These are phyloP conservation scores for Plasmodium adleri DNA, from an alignment of 169 alveolate species.

Conservation along the genomic window DNA sequence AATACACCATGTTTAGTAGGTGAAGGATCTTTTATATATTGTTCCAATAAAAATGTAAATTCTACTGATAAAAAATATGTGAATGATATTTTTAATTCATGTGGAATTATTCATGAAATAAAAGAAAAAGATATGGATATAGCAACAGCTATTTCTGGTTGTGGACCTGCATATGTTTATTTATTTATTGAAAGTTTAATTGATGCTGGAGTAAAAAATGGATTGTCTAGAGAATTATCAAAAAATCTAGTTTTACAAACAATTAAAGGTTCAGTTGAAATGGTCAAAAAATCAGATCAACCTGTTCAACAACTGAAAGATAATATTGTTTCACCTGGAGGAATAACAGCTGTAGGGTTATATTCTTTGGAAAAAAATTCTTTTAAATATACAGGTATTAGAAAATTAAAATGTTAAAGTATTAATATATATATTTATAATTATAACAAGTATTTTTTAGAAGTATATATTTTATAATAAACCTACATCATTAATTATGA, in stretches of 20 bases:
- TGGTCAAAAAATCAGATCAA: conserved; percentile 43
- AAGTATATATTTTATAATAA: neutral
- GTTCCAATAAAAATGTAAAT: conserved; percentile 39
- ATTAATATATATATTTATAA: neutral
- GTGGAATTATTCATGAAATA: conserved; percentile 58
- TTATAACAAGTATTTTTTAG: neutral
- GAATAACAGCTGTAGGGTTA: conserved; percentile 81
- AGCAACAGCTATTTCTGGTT: conserved; percentile 59
- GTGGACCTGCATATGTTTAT: conserved; percentile 84
- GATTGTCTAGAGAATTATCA: conserved; percentile 76
- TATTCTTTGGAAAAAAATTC: conserved; percentile 78
- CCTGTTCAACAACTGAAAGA: conserved; percentile 81
- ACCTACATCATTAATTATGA: neutral
- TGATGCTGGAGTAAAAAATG: conserved; percentile 83
- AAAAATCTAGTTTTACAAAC: conserved; percentile 76
- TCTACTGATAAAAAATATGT: conserved; percentile 23
- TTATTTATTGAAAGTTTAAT: conserved; percentile 80
- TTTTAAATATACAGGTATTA: conserved; percentile 78
- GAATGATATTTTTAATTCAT: conserved; percentile 33
- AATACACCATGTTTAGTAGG: conserved; percentile 75
- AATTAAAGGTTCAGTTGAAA: conserved; percentile 65
- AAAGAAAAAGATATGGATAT: conserved; percentile 69
- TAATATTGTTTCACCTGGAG: conserved; percentile 84
- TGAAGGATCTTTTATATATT: conserved; percentile 44
- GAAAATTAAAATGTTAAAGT: neutral